Evolutionary conservation across 2,329 filamentous ascomycete genomes (phyloP), one percentile per base, ranked within the genome.

Genomic region (Aureobasidium leucospermi): DNA sequence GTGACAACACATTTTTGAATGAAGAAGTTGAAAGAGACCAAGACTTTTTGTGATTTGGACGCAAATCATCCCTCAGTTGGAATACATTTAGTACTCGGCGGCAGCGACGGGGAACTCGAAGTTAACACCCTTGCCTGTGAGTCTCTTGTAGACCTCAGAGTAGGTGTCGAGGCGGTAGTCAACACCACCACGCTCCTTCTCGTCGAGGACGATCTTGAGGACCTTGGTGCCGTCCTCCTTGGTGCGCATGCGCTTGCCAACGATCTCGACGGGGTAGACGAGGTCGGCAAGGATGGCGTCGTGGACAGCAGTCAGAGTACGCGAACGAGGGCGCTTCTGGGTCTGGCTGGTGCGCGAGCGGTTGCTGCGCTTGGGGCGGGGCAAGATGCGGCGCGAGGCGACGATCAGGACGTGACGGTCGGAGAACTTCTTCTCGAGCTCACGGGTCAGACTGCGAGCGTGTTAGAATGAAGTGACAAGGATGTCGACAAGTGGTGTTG

Each of bases 391-490:
- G 85, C 94, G 94, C 75, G 93, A 95, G 72, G 94, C 94, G 73
- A 99, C 88, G 86, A 99, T 91, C 79, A 99, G 85, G 79, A 99
- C 94, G 81, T 99, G 94, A 81, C 94, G 94, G 86, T 99, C 94
- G 68, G 94, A 97, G 90, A 99, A 99, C 85, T 99, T 99, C 91
- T 99, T 99, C 89, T 99, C 94, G 76, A 99, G 92, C 86, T 99
- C 94, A 82, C 94, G 94, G 80, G 94, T 99, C 76, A 99, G 87
- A 77, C 93, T 97, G 65, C 11, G 10, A 32, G 10, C 9, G 51
- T 43, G 13, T 66, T 47, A 65, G 63, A 61, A 48, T 45, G 31
- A 13, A 45, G 51, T 63, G 59, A 7, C 6, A 8, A 9, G n/a
- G 4, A 2, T 23, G 43, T 13, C 13, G 23, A 32, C 10, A 41